Conservation (phyloP, 2,329 filamentous ascomycete species). For the Epichloe coenophiala region DNA sequence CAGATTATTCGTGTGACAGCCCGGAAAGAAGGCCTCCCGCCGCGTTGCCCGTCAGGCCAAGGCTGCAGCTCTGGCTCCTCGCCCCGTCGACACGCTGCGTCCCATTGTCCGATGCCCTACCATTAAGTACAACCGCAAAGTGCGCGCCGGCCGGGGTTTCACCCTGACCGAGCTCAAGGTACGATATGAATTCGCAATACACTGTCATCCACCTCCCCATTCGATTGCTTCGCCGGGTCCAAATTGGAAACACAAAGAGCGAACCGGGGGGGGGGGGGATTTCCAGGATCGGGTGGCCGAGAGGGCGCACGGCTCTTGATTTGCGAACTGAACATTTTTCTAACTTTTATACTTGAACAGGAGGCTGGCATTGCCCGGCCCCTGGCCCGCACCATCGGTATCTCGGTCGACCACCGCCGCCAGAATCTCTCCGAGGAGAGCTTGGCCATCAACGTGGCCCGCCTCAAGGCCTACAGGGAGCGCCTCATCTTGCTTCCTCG, state of each 20-base stretch:
- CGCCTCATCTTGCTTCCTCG: conserved; percentile 96
- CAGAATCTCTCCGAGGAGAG: conserved; percentile 95
- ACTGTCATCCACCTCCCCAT: not conserved
- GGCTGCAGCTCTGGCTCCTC: conserved; percentile 88
- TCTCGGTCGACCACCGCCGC: conserved; percentile 90
- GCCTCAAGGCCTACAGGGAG: conserved; percentile 94
- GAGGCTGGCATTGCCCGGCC: conserved; percentile 92
- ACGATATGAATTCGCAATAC: conserved; percentile 18
- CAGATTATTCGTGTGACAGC: conserved; percentile 34
- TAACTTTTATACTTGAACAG: conserved; percentile 36
- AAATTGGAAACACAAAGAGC: not conserved
- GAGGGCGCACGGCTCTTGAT: not conserved
- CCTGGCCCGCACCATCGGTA: conserved; percentile 90
- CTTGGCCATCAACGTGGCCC: conserved; percentile 86
- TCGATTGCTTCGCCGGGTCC: not conserved
- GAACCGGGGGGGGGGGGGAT: not conserved
- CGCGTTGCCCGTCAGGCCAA: conserved; percentile 85
- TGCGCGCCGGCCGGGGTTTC: conserved; percentile 95
- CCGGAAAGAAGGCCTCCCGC: conserved; percentile 90
- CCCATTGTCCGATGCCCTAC: conserved; percentile 96
- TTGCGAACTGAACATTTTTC: conserved; percentile 9
- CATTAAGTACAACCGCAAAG: conserved; percentile 98
- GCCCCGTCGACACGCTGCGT: conserved; percentile 92
- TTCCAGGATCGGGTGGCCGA: not conserved
- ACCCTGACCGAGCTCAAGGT: conserved; percentile 97